These are phyloP conservation scores for Dimocarpus longan DNA, from an alignment of 345 rosid genomes.

Conservation along the genomic window DNA sequence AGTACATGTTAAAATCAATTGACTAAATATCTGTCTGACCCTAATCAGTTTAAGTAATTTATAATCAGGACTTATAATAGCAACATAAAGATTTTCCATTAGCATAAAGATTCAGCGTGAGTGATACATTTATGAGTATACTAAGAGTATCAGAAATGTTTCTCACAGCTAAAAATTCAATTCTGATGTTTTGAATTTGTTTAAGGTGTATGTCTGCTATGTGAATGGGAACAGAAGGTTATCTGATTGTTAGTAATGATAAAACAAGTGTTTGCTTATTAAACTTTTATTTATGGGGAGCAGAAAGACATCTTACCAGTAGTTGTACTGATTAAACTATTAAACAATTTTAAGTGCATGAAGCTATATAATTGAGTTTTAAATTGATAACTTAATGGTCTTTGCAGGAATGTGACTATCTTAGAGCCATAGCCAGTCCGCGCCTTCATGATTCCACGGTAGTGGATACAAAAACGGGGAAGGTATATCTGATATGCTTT, in stretches of 20 bases:
- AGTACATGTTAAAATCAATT: not conserved
- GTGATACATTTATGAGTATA: not conserved
- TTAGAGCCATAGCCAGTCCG: slow-evolving; percentile 74
- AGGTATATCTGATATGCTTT: slow-evolving; percentile 48
- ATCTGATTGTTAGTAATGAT: not conserved
- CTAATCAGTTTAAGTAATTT: not conserved
- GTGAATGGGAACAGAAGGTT: not conserved
- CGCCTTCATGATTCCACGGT: slow-evolving; percentile 84
- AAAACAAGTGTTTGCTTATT: not conserved
- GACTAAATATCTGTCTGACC: not conserved
- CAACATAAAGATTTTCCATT: not conserved
- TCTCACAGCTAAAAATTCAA: not conserved
- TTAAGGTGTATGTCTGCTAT: not conserved
- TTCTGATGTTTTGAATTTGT: not conserved
- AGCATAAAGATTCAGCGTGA: not conserved
- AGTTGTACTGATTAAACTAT: slow-evolving; percentile 2
- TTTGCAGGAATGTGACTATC: slow-evolving; percentile 93
- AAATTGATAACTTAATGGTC: slow-evolving; percentile 18
- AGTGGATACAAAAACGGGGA: slow-evolving; percentile 88
- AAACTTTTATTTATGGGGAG: not conserved
- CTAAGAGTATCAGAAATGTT: not conserved
- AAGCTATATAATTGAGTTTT: not conserved
- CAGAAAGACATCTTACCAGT: not conserved
- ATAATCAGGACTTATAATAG: not conserved
- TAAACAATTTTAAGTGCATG: slow-evolving; percentile 12